phyloP scores from a whole-genome alignment of 352 stramenopile genomes.

The Globisporangium mamillatum region DNA sequence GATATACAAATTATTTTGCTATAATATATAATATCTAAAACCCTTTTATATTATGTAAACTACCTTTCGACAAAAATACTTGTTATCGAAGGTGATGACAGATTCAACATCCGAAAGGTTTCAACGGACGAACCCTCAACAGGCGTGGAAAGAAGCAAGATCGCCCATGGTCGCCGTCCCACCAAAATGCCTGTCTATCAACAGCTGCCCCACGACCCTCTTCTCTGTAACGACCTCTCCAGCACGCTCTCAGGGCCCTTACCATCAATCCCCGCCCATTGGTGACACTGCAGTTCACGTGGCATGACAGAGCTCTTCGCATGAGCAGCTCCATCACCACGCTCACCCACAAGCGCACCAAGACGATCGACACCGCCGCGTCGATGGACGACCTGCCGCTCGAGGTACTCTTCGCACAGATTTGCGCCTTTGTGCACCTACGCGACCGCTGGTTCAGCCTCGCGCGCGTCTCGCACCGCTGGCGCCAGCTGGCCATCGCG shows the following conservation, averaged over 20 bases:
- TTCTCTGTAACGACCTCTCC: background rate
- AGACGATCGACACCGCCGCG: conserved; percentile 1
- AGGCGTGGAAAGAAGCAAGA: background rate
- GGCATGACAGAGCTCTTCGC: conserved; percentile 9
- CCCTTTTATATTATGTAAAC: background rate
- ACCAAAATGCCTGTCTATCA: background rate
- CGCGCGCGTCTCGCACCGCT: conserved; percentile 50
- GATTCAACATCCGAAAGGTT: background rate
- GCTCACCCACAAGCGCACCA: background rate
- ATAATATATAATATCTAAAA: no score
- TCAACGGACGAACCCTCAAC: background rate
- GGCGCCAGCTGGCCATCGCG: conserved; percentile 48
- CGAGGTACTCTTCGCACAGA: conserved; percentile 35
- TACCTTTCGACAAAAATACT: background rate
- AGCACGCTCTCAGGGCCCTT: background rate
- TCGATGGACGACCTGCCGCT: conserved; percentile 40
- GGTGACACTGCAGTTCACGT: background rate
- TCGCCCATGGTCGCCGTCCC: background rate
- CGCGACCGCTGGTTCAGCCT: conserved; percentile 57
- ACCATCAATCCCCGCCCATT: background rate
- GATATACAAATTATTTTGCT: no score
- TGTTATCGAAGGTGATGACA: background rate
- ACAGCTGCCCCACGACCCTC: background rate
- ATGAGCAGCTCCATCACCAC: background rate
- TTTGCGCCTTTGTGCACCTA: conserved; percentile 58